Percentiles rank a stretch among this genome's conserved stretches.
These are phyloP conservation scores for Fraxinus quadrangulata DNA, from an alignment of 257 asterid genomes.

Conservation along the genomic window DNA sequence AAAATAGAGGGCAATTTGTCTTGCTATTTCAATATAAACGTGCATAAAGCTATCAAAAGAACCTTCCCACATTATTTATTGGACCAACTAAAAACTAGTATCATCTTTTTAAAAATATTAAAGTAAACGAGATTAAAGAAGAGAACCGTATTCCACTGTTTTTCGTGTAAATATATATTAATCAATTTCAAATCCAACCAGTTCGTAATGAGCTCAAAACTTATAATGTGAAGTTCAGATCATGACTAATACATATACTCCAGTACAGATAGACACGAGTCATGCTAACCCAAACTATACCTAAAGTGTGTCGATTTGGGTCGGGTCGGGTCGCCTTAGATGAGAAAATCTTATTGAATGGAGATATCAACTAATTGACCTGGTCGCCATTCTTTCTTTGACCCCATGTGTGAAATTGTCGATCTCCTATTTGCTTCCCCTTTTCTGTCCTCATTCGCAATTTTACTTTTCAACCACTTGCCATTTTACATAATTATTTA, in stretches of 20 bases:
- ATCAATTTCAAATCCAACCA: background rate
- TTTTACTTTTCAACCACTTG: background rate
- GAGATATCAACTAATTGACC: background rate
- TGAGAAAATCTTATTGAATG: background rate
- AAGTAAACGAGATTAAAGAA: no score
- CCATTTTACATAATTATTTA: no score
- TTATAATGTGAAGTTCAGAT: no score
- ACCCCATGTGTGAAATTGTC: background rate
- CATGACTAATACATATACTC: no score
- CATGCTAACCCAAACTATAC: no score
- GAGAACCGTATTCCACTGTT: background rate
- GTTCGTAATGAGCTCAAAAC: no score
- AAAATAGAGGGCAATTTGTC: no score
- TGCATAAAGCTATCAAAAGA: background rate
- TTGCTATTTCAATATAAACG: background rate
- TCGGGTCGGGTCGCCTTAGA: background rate
- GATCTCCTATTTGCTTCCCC: background rate
- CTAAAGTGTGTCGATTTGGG: no score
- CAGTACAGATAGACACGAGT: no score
- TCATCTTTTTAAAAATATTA: no score
- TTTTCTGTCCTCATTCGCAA: constrained; percentile 18
- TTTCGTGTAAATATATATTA: no score
- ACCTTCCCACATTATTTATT: background rate
- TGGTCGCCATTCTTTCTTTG: background rate
- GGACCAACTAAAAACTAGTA: background rate